A percentile compares a stretch with the other conserved stretches of the same genome.
Evolutionary conservation across 768 basidiomycete genomes (phyloP).

Genomic region (Dacryopinax spathularia): DNA sequence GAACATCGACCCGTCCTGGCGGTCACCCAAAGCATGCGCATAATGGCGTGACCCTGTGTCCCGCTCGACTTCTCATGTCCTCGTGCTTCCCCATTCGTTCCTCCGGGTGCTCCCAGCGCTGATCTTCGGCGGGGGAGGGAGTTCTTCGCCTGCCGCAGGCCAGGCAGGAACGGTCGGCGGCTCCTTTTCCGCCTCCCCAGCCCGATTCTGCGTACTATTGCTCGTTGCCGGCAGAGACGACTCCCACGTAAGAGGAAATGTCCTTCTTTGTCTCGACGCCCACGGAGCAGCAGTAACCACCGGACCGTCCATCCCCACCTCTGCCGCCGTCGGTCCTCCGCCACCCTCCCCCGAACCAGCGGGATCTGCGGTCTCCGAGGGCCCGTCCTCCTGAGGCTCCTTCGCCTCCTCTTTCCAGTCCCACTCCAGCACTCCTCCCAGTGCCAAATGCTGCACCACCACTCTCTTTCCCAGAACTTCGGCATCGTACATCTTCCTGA

Average conservation of each 20-base stretch:
- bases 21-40: no score
- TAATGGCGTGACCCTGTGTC: no score
- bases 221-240: neutral
- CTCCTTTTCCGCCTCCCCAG: neutral
- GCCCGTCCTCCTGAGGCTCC: neutral
- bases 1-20: no score
- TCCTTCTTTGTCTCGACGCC: neutral
- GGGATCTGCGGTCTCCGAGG: neutral
- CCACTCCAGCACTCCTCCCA: conserved; percentile 74
- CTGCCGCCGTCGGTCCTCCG: neutral
- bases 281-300: neutral
- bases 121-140: neutral
- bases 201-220: neutral
- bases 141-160: neutral
- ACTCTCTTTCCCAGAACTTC: conserved; percentile 89
- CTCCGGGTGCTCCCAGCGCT: neutral
- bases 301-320: neutral
- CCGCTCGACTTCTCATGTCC: no score
- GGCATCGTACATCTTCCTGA: conserved; percentile 59
- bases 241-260: neutral
- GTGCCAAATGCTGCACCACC: conserved; percentile 87
- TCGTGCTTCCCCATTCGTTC: neutral
- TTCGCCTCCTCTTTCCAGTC: conserved; percentile 14
- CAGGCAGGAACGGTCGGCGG: neutral
- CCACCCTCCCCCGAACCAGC: neutral